phyloP scores from a whole-genome alignment of 2,329 filamentous ascomycete species.

The Thelonectria rubi region DNA sequence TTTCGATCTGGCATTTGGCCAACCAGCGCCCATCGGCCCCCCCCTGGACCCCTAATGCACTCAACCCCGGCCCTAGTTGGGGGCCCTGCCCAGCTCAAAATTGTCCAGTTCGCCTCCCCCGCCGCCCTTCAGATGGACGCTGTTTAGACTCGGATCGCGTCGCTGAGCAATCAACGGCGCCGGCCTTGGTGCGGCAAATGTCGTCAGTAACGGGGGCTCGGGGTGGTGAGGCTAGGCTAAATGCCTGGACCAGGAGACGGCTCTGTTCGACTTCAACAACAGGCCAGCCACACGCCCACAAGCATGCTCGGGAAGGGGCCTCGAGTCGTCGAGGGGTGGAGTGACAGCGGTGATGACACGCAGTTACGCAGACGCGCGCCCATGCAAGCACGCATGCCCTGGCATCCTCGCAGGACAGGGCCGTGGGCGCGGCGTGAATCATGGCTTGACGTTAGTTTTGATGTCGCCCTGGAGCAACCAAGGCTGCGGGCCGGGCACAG shows the following conservation, averaged over 20 bases:
- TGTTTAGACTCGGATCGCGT: constrained; percentile 13
- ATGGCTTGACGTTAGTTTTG: constrained; percentile 8
- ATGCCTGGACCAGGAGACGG: constrained; percentile 1
- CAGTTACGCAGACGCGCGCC: constrained; percentile 32
- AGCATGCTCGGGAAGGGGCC: constrained; percentile 32
- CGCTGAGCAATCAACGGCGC: constrained; percentile 4
- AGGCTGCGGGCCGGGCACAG: constrained; percentile 12
- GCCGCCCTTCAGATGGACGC: constrained; percentile 18
- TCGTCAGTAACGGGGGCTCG: constrained; percentile 13
- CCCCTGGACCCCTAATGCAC: constrained; percentile 27
- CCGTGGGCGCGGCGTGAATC: constrained; percentile 7
- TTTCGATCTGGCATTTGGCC: constrained; percentile 35
- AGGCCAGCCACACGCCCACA: constrained; percentile 29
- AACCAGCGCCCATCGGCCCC: constrained; percentile 29
- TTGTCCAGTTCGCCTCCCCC: constrained; percentile 29
- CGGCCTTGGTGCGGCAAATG: background rate
- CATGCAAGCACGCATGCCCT: constrained; percentile 14
- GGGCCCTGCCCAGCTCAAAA: constrained; percentile 23
- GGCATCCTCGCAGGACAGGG: constrained; percentile 5
- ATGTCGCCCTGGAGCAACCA: constrained; percentile 7
- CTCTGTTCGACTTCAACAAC: constrained; percentile 12
- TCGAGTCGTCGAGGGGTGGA: constrained; percentile 27
- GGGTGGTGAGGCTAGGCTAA: constrained; percentile 5
- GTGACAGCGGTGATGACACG: constrained; percentile 35
- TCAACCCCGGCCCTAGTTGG: constrained; percentile 27